Evolutionary conservation across 2,329 filamentous ascomycete genomes (phyloP).

Genomic region (Sordariomycetes sp.): DNA sequence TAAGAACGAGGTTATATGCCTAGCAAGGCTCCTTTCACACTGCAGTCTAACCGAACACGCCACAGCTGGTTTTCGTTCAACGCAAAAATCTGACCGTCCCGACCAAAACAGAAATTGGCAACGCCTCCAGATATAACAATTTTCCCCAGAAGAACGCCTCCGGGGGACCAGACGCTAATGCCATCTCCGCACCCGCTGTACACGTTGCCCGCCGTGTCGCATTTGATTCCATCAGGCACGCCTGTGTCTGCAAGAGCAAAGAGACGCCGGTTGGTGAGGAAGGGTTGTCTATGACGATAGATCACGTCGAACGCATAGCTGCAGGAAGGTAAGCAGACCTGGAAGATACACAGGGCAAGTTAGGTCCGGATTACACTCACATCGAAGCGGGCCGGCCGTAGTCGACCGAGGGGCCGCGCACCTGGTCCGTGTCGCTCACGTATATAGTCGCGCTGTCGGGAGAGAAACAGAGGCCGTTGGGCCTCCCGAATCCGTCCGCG

Average conservation of each 20-base stretch:
- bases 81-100: not conserved
- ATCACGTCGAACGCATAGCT: not conserved
- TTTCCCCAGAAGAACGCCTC: conserved; percentile 42
- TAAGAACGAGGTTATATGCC: too few relatives aligned
- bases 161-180: conserved; percentile 34
- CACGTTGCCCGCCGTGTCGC: conserved; percentile 42
- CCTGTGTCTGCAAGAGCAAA: conserved; percentile 46
- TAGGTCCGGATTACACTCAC: not conserved
- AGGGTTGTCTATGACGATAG: not conserved
- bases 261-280: conserved; percentile 21
- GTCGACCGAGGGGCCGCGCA: not conserved
- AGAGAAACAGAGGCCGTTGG: conserved; percentile 43
- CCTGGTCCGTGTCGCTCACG: conserved; percentile 41
- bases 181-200: conserved; percentile 39
- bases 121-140: conserved; percentile 25
- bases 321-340: not conserved
- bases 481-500: conserved; percentile 43
- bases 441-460: conserved; percentile 41
- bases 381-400: not conserved
- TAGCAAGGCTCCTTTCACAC: not conserved
- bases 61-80: not conserved
- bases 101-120: not conserved
- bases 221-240: conserved; percentile 48
- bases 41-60: not conserved
- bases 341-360: not conserved